Evolutionary conservation across 352 stramenopile genomes (phyloP).

Genomic region (Globisporangium camurandrum): DNA sequence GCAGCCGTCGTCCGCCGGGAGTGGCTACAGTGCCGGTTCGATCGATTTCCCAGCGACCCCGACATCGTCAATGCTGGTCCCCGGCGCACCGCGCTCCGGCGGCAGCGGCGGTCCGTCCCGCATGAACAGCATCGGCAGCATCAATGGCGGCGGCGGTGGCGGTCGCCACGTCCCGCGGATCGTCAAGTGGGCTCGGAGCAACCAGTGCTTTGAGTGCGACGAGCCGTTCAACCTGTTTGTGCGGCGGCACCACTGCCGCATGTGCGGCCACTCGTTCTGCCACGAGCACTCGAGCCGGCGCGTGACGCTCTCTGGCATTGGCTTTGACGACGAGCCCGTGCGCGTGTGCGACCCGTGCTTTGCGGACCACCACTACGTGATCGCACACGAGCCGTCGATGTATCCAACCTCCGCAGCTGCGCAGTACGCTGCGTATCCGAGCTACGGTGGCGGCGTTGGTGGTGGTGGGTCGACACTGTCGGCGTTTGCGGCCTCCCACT

Average conservation of each 20-base stretch:
- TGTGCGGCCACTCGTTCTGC: conserved; percentile 85
- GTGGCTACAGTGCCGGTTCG: conserved; percentile 19
- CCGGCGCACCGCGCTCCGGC: too few relatives aligned
- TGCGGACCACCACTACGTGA: conserved; percentile 62
- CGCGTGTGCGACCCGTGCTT: conserved; percentile 86
- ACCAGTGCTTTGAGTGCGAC: conserved; percentile 79
- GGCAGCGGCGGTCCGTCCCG: conserved; percentile 1
- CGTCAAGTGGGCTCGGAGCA: conserved; percentile 76
- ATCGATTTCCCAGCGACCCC: conserved; percentile 9
- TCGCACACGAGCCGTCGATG: conserved; percentile 16
- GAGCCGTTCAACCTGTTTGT: conserved; percentile 80
- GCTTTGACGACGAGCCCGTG: conserved; percentile 77
- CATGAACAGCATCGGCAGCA: conserved; percentile 9
- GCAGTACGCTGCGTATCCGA: conserved; percentile 7
- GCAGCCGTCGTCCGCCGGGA: conserved; percentile 33
- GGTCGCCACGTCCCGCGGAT: conserved; percentile 38
- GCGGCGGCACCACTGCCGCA: conserved; percentile 79
- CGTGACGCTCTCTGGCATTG: conserved; percentile 65
- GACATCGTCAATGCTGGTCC: conserved; percentile 6
- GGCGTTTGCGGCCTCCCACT: conserved; percentile 8
- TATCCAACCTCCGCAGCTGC: conserved; percentile 4
- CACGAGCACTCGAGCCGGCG: conserved; percentile 77
- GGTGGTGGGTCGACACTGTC: conserved; percentile 8
- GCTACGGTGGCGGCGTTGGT: conserved; percentile 6
- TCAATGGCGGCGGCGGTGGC: conserved; percentile 3